These are phyloP conservation scores for Aspergillus indologenus DNA, from an alignment of 495 filamentous ascomycete genomes.

Conservation along the genomic window DNA sequence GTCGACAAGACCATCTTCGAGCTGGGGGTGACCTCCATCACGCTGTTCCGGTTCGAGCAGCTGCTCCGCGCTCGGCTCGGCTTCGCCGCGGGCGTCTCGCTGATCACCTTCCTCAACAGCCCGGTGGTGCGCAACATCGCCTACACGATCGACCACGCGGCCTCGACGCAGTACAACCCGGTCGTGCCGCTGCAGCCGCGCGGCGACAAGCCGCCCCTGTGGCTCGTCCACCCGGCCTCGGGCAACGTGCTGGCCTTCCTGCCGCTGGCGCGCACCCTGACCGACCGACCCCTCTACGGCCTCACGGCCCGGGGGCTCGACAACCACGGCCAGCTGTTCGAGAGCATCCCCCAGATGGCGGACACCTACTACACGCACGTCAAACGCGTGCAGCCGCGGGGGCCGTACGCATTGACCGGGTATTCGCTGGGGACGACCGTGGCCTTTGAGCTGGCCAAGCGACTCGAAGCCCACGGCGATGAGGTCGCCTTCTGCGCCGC, in stretches of 20 bases:
- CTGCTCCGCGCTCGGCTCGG: constrained; percentile 10
- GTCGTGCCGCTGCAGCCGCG: constrained; percentile 41
- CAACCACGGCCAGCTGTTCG: background rate
- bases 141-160: constrained; percentile 15
- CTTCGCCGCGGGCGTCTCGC: constrained; percentile 25
- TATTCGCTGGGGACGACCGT: constrained; percentile 49
- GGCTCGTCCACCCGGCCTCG: background rate
- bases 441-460: constrained; percentile 50
- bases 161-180: constrained; percentile 40
- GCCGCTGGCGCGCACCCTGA: background rate
- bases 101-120: constrained; percentile 15
- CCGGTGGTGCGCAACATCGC: constrained; percentile 8
- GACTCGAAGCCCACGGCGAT: constrained; percentile 29
- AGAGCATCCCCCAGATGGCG: constrained; percentile 23
- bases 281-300: constrained; percentile 20
- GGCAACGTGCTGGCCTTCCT: background rate
- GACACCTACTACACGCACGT: constrained; percentile 37
- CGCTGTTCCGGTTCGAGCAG: constrained; percentile 35
- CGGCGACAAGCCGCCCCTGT: constrained; percentile 30
- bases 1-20: constrained; percentile 12
- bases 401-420: constrained; percentile 52
- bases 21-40: constrained; percentile 42
- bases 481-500: constrained; percentile 20
- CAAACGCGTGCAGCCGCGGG: constrained; percentile 38
- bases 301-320: background rate